These are phyloP conservation scores for Zychaea mexicana DNA, from an alignment of 371 early-diverging fungal species.

Conservation along the genomic window DNA sequence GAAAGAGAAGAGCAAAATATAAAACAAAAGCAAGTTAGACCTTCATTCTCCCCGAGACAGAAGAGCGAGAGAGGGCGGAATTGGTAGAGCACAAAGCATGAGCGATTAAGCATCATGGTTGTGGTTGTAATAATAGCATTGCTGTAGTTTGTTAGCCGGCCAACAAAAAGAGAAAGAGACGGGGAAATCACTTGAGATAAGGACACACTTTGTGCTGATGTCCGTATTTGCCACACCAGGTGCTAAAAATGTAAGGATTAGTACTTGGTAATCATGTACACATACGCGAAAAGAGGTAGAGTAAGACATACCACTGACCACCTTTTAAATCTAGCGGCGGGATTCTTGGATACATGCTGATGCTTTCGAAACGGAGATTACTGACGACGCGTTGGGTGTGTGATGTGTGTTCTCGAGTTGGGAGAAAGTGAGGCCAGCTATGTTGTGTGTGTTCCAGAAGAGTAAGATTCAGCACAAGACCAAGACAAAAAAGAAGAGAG, in stretches of 20 bases:
- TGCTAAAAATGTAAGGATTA: conserved; percentile 15
- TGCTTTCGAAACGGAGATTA: background rate
- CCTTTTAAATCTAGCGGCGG: conserved; percentile 48
- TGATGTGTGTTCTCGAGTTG: no score
- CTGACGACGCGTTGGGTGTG: no score
- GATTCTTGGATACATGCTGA: conserved; percentile 7
- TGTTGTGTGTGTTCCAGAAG: no score
- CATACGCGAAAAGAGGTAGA: background rate
- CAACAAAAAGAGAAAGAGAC: background rate
- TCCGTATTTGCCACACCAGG: conserved; percentile 55
- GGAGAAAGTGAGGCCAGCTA: no score
- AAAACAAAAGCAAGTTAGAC: background rate
- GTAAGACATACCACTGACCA: conserved; percentile 50
- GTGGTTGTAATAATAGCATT: no score
- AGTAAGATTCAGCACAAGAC: no score
- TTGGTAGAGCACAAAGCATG: no score
- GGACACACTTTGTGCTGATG: conserved; percentile 39
- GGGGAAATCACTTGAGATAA: conserved; percentile 29
- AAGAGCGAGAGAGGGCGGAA: background rate
- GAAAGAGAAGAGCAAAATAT: no score
- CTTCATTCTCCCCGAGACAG: no score
- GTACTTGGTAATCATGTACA: background rate
- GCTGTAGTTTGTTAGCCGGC: background rate
- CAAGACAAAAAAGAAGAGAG: conserved; percentile 41
- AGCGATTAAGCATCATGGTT: no score